Percentiles rank a stretch among this genome's conserved stretches.
phyloP scores from a whole-genome alignment of 2,329 filamentous ascomycete genomes.

The Colletotrichum eremochloae region DNA sequence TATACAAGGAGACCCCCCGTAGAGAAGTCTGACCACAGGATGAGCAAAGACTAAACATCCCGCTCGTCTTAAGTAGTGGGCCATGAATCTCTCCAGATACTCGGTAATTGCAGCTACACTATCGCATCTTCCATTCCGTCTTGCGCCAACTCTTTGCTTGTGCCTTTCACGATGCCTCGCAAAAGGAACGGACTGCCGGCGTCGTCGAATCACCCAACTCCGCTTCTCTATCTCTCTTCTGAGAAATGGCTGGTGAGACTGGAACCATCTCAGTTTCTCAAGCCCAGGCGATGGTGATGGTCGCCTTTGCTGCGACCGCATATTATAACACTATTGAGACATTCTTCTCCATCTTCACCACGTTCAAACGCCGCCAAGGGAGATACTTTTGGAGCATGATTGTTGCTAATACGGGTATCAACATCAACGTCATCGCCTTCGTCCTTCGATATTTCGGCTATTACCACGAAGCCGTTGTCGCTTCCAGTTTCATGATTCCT shows the following conservation, averaged over 20 bases:
- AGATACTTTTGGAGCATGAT: constrained; percentile 47
- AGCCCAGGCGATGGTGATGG: constrained; percentile 43
- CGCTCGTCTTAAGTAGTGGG: constrained; percentile 28
- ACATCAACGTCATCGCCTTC: constrained; percentile 41
- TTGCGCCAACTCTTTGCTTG: neutral
- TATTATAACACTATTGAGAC: constrained; percentile 43
- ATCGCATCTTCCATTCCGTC: constrained; percentile 33
- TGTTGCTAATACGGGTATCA: constrained; percentile 44
- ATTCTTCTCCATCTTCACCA: constrained; percentile 44
- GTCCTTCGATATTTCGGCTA: constrained; percentile 54
- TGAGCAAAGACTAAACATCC: neutral
- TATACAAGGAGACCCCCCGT: too few species aligned
- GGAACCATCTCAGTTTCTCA: constrained; percentile 36
- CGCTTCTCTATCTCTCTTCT: neutral
- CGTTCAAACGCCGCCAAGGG: constrained; percentile 43
- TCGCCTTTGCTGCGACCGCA: constrained; percentile 54
- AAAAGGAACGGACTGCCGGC: constrained; percentile 11
- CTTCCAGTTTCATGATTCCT: constrained; percentile 54
- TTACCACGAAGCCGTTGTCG: constrained; percentile 19
- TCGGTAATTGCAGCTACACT: neutral
- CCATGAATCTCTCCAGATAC: neutral
- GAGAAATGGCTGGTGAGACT: constrained; percentile 37
- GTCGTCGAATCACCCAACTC: constrained; percentile 15
- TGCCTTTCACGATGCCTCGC: constrained; percentile 28
- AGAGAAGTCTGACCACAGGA: neutral